Evolutionary conservation across 257 asterid genomes (phyloP), one percentile per base, ranked within the genome.

Genomic region (Anisodus tanguticus): DNA sequence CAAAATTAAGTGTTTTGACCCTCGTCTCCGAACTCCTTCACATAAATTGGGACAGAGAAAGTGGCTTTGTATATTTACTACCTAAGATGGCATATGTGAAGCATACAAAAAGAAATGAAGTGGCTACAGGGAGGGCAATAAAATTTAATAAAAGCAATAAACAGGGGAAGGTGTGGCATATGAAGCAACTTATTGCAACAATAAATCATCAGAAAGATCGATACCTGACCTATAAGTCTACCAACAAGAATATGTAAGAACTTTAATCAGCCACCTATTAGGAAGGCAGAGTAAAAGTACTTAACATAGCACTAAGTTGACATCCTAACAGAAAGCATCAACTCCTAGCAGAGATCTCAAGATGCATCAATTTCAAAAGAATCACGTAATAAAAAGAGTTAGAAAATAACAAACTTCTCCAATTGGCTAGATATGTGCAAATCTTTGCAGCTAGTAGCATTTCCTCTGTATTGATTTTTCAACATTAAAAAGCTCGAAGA

Each of bases 281-380:
- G 55, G 12, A 16, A 16, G 55, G 55, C 80, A 72, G 57, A 72
- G 59, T 72, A 72, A 72, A 72, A 47, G 55, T 70, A 45, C 79
- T 43, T 71, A 43, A 43, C 35, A 45, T n/a, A 71, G 41, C 80
- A 17, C 59, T 47, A 47, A 47, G n/a, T 19, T 72, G 59, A 47
- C 55, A 72, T 47, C 59, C 58, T 19, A 47, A n/a, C 59, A 72
- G 39, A 72, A 72, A 12, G 55, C 15, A 71, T 45, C 2, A 71
- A 71, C 79, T 71, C 15, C 58, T n/a, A 72, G 41, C 59, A 47
- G 59, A 72, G 39, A 2, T n/a, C 41, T 72, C 6, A 47, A 72
- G n/a, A 72, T 47, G 41, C 39, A 72, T 45, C 58, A 72, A 10
- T 19, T 22, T 22, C 12, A 72, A 47, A 31, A 47, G 39, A 47